phyloP scores from a whole-genome alignment of 768 basidiomycete species.

The Mycena maculata region DNA sequence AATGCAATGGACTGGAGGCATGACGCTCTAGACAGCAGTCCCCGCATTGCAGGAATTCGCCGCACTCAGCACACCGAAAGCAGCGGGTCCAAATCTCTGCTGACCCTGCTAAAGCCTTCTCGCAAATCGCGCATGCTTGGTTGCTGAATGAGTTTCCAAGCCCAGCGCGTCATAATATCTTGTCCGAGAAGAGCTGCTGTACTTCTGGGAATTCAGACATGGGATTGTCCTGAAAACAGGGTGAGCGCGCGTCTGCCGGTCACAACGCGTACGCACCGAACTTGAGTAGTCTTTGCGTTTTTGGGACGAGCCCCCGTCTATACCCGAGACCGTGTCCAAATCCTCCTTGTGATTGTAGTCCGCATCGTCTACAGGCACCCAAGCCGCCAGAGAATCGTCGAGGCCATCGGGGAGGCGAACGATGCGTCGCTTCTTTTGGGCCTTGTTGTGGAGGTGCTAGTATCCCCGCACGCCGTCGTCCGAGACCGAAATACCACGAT shows the following conservation, averaged over 20 bases:
- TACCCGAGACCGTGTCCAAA: background rate
- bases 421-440: slow-evolving; percentile 2
- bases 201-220: background rate
- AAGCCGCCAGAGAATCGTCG: background rate
- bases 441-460: background rate
- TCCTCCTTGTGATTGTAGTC: background rate
- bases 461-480: background rate
- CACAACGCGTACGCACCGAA: background rate
- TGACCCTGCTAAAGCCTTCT: background rate
- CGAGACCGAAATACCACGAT: slow-evolving; percentile 1
- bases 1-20: background rate
- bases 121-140: slow-evolving; percentile 1
- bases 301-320: background rate
- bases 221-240: slow-evolving; percentile 10
- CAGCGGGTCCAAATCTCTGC: background rate
- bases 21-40: background rate
- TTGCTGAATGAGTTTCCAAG: background rate
- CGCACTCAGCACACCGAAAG: slow-evolving; percentile 18
- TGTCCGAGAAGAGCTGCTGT: background rate
- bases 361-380: slow-evolving; percentile 1
- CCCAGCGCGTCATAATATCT: background rate
- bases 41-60: slow-evolving; percentile 9
- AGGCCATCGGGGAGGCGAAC: background rate
- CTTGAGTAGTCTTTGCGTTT: slow-evolving; percentile 12
- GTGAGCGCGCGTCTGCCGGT: too few relatives aligned